These are phyloP conservation scores for Colletotrichum orbiculare DNA, from an alignment of 2,329 filamentous ascomycete species.

Conservation along the genomic window DNA sequence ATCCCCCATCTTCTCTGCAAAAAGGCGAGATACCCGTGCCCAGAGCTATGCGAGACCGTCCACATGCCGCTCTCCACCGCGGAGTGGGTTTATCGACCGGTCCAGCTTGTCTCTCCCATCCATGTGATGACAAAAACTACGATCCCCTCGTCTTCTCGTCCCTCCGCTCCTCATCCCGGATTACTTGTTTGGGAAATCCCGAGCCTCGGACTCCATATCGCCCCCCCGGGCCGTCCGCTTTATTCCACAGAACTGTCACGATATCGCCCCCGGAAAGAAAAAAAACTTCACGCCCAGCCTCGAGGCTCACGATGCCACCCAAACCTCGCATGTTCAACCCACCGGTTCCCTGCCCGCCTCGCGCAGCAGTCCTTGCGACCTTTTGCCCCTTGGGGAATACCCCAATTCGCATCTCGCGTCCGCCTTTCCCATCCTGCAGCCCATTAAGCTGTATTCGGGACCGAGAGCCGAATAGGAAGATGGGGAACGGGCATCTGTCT, in stretches of 20 bases:
- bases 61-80: background rate
- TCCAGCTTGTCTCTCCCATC: constrained; percentile 31
- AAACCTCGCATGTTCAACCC: no score
- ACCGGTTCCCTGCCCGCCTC: no score
- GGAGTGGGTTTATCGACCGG: constrained; percentile 31
- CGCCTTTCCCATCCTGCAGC: constrained; percentile 1
- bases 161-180: constrained; percentile 9
- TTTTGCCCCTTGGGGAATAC: no score
- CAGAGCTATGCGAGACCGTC: background rate
- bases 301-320: no score
- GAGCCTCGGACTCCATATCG: constrained; percentile 16
- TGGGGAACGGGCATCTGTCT: background rate
- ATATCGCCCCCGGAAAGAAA: no score
- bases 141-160: constrained; percentile 10
- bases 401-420: constrained; percentile 6
- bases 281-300: no score
- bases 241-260: no score
- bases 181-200: constrained; percentile 21
- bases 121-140: constrained; percentile 26
- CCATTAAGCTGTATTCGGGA: constrained; percentile 31
- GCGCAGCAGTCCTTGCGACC: no score
- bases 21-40: no score
- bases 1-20: no score
- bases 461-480: constrained; percentile 17
- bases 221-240: no score